phyloP scores from a whole-genome alignment of 352 stramenopile genomes.

The Peronosclerospora sorghi region DNA sequence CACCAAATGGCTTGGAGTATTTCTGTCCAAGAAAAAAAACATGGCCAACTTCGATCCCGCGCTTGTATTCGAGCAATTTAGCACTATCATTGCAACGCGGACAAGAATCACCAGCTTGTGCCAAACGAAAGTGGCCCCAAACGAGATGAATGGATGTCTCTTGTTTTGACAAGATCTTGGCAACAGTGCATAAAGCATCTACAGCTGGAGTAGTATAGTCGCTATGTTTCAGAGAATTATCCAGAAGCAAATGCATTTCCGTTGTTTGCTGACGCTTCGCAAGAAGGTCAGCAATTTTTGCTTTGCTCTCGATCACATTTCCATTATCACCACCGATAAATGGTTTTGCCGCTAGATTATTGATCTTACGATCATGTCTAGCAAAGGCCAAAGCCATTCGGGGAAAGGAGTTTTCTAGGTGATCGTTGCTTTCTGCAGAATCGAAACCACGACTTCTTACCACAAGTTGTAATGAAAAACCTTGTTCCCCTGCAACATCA shows the following conservation, averaged over 20 bases:
- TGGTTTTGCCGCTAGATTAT: conserved; percentile 57
- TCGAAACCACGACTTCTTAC: conserved; percentile 18
- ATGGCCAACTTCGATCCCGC: conserved; percentile 83
- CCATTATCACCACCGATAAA: conserved; percentile 52
- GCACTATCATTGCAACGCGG: conserved; percentile 28
- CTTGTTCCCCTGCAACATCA: conserved; percentile 4
- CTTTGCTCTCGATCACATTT: conserved; percentile 25
- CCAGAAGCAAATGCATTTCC: conserved; percentile 49
- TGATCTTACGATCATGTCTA: conserved; percentile 49
- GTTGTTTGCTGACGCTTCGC: neutral
- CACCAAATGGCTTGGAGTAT: conserved; percentile 77
- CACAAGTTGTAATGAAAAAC: conserved; percentile 27
- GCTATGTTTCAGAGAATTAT: conserved; percentile 42
- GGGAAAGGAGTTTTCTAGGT: neutral
- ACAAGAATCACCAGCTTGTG: conserved; percentile 55
- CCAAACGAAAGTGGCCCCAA: conserved; percentile 50
- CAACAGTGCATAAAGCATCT: conserved; percentile 11
- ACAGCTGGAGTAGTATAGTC: conserved; percentile 8
- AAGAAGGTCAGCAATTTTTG: conserved; percentile 16
- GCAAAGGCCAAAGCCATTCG: conserved; percentile 43
- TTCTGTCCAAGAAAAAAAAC: conserved; percentile 86
- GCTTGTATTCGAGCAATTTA: conserved; percentile 47
- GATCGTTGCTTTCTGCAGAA: conserved; percentile 1
- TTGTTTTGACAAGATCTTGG: conserved; percentile 7
- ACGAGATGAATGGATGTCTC: conserved; percentile 7